Base-by-base conservation (phyloP, 23 red algal genomes). In the Pyropia haitanensis region DNA sequence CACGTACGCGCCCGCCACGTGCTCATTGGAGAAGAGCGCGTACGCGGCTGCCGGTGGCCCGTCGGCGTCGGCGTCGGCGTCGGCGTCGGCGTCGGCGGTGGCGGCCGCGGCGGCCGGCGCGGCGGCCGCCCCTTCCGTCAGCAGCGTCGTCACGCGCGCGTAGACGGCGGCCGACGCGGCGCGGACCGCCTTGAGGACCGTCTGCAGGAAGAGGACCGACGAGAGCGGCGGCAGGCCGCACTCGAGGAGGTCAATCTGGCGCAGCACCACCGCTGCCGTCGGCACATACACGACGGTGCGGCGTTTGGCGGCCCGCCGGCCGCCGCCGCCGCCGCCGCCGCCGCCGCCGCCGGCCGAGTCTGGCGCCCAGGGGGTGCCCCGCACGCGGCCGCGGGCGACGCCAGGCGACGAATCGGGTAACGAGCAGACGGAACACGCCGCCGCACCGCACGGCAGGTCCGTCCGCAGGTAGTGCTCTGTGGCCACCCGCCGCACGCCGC, bases 401-500 rank as follows among this genome's bases (percentile, higher is more conserved):
- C 18, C 21, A 31, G 18, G 49, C 16, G 39, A 18, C 13, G 13
- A 51, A 62, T 44, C 63, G 71, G 49, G 51, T 23, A 76, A 53
- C 1, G 56, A 54, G 65, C 88, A 94, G 25, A 31, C 58, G 0
- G 23, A 6, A 39, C 88, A 94, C 6, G 33, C 44, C 39, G 53
- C 73, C 19, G 80, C 76, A 23, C 80, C 80, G 51, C 88, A 83
- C 17, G 73, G 61, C 27, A 96, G 73, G 50, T 96, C 92, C 30
- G 84, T 73, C 39, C 92, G 80, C 25, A 96, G 62, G 62, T 96
- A 96, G 62, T 96, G 92, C 62, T 96, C 92, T 51, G 80, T 61
- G 8, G 92, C 72, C 23, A 89, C 76, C 1, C 68, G 75, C 46
- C 72, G 58, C 31, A 96, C 86, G 75, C 77, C 77, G 51, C 88